These are phyloP conservation scores for Phaeosphaeriaceae sp. DNA, from an alignment of 2,329 filamentous ascomycete genomes.

Conservation along the genomic window DNA sequence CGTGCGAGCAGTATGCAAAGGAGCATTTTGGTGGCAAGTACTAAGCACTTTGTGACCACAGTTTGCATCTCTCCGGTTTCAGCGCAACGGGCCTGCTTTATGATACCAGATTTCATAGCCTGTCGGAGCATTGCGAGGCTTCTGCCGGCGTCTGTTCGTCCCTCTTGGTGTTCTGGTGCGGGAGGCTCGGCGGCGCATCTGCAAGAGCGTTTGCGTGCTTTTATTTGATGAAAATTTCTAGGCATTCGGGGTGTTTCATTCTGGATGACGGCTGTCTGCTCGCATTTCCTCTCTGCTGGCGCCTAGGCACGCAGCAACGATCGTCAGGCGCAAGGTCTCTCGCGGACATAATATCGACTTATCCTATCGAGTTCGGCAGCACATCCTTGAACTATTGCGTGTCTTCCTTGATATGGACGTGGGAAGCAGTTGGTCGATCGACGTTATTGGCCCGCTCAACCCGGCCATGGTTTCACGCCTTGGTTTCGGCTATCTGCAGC, in stretches of 20 bases:
- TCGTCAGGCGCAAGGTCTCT: conserved; percentile 17
- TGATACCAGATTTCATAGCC: conserved; percentile 50
- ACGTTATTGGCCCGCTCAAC: neutral
- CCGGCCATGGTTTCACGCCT: conserved; percentile 34
- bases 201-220: conserved; percentile 18
- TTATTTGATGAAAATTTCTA: conserved; percentile 28
- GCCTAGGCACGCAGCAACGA: conserved; percentile 19
- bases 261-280: conserved; percentile 10
- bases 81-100: conserved; percentile 39
- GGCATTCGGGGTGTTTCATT: conserved; percentile 18
- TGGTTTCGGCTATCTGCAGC: conserved; percentile 38
- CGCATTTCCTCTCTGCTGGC: conserved; percentile 11
- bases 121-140: conserved; percentile 38
- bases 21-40: conserved; percentile 78
- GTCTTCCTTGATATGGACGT: conserved; percentile 16
- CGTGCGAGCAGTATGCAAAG: conserved; percentile 92
- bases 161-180: conserved; percentile 32
- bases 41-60: conserved; percentile 53
- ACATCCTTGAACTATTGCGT: conserved; percentile 24
- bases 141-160: conserved; percentile 39
- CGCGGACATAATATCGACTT: conserved; percentile 29
- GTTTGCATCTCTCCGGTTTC: conserved; percentile 44
- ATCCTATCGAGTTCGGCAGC: conserved; percentile 30
- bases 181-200: conserved; percentile 30
- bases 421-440: conserved; percentile 15